phyloP scores from a whole-genome alignment of 345 rosid species.

The Euclidium syriacum region DNA sequence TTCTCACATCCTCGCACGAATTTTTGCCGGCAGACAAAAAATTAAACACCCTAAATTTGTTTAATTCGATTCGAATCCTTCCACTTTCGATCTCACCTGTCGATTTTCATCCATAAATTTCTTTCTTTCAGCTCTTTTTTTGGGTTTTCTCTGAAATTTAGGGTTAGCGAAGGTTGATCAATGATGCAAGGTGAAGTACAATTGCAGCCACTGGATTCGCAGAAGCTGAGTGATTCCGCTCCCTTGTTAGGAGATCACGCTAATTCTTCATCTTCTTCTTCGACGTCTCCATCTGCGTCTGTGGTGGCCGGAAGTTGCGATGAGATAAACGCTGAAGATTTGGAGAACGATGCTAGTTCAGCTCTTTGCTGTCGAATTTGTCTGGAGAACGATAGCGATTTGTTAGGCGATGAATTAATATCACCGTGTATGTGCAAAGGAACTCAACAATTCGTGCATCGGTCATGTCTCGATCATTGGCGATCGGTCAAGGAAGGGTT shows the following conservation, averaged over 20 bases:
- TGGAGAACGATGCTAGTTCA: conserved; percentile 56
- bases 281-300: conserved; percentile 5
- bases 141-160: background rate
- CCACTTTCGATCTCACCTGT: background rate
- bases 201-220: conserved; percentile 43
- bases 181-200: conserved; percentile 68
- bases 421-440: conserved; percentile 99
- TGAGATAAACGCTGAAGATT: conserved; percentile 62
- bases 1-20: conserved; percentile 17
- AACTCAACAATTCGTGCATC: conserved; percentile 87
- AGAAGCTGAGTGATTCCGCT: conserved; percentile 57
- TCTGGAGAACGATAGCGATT: conserved; percentile 77
- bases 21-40: background rate
- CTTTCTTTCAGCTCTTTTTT: background rate
- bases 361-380: conserved; percentile 87
- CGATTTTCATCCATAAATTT: background rate
- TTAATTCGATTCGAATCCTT: background rate
- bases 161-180: conserved; percentile 13
- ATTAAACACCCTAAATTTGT: background rate
- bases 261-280: conserved; percentile 29
- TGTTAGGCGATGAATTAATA: conserved; percentile 81
- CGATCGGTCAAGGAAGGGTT: conserved; percentile 92
- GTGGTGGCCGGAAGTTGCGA: conserved; percentile 23
- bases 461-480: conserved; percentile 88
- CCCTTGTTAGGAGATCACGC: conserved; percentile 48